phyloP scores from a whole-genome alignment of 768 basidiomycete species.

The Podaxis mareebaensis region DNA sequence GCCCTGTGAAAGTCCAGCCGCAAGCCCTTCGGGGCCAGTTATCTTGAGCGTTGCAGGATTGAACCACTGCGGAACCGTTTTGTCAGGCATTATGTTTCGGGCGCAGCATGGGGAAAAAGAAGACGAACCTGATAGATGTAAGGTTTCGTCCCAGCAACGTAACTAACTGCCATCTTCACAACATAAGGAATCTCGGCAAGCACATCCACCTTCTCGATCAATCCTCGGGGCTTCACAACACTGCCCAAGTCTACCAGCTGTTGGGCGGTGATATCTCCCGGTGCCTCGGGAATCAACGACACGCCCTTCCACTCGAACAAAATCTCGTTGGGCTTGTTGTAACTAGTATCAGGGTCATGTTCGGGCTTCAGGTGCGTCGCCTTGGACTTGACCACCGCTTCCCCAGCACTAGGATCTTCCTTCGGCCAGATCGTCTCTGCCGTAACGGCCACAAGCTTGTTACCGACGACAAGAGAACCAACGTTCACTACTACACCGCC shows the following conservation, averaged over 20 bases:
- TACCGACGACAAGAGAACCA: conserved; percentile 80
- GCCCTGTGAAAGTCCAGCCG: conserved; percentile 40
- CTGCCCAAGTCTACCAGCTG: conserved; percentile 60
- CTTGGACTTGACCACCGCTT: conserved; percentile 53
- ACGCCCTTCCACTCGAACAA: conserved; percentile 79
- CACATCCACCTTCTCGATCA: conserved; percentile 93
- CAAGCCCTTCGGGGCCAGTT: conserved; percentile 41
- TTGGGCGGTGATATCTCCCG: conserved; percentile 57
- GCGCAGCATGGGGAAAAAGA: conserved; percentile 15
- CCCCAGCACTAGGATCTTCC: conserved; percentile 45
- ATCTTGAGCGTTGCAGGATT: conserved; percentile 47
- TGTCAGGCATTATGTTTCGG: conserved; percentile 16
- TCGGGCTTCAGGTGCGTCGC: conserved; percentile 61
- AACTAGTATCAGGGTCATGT: conserved; percentile 80
- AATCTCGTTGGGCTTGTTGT: conserved; percentile 69
- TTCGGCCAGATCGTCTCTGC: conserved; percentile 79
- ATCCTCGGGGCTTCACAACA: conserved; percentile 60
- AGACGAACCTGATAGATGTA: conserved; percentile 86
- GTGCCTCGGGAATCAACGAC: conserved; percentile 52
- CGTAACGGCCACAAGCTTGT: conserved; percentile 74
- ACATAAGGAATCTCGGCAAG: conserved; percentile 94
- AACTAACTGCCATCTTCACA: conserved; percentile 89
- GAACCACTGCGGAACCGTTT: conserved; percentile 39
- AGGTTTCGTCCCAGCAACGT: conserved; percentile 91
- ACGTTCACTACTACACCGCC: conserved; percentile 86